Base-by-base conservation (phyloP, 75 land plant species). In the Cryptomeria japonica region DNA sequence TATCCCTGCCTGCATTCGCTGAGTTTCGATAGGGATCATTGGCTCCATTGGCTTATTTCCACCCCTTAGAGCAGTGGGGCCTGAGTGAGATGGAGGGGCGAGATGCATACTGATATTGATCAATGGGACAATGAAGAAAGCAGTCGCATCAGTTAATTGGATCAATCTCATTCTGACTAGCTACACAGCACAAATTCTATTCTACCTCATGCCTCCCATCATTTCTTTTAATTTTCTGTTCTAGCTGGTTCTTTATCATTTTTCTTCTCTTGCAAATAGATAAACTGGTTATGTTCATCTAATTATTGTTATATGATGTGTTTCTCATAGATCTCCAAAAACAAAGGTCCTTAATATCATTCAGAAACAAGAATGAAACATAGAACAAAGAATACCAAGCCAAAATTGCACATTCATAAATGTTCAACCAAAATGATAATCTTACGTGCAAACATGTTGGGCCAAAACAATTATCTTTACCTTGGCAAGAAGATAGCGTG, bases 401-500 rank as follows among this genome's bases (percentile, higher is more conserved):
- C 55, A 75, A 75, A 34, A 34, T 75, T 75, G 13, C 16, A 31
- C 3, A 2, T 32, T 5, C 37, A 75, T 10, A 25, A 75, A 75
- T 75, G 34, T 34, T 75, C 55, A 25, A 8, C 31, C 70, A 64
- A 64, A 64, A 64, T 31, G 28, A 64, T 75, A 34, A 75, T 34
- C 37, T 13, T 51, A 51, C 14, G 16, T 51, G 55, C 1, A 51
- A 13, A 13, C 13, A 51, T 51, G 55, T 51, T 51, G 3, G 28
- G 31, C 28, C n/a, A 68, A 28, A 68, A 22, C 28, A 68, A 68
- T 34, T 75, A 34, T 75, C 15, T 13, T 78, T 90, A 98, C 99
- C 99, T 98, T 98, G 46, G 99, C 99, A 87, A 98, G 93, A 34
- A 98, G 91, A 86, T 98, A 98, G 15, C 99, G 96, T 61, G 99